Evolutionary conservation across 164 flowering plant genomes (phyloP), one percentile per base, ranked within the genome.

Genomic region (Echeveria elegans): DNA sequence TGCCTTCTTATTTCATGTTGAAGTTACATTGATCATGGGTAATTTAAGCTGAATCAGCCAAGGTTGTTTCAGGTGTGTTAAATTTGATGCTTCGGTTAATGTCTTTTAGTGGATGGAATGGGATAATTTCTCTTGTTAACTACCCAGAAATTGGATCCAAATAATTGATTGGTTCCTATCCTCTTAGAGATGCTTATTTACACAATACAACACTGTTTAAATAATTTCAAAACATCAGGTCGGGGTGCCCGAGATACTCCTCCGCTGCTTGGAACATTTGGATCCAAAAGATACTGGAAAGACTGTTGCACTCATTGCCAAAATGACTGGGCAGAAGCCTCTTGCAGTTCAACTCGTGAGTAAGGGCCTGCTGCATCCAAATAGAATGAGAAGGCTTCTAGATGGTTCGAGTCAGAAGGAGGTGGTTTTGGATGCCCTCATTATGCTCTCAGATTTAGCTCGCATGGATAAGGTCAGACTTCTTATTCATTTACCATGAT

Each of bases 231-330:
- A 23, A 62, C 73, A 71, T 70, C 85, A 95, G 99, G 86, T 79
- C 0, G 89, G 87, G 41, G 78, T 92, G 31, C 96, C 97, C 43
- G 75, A 75, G 65, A 72, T 73, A 34, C 72, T 90, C 65, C 82
- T 95, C 45, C 84, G 81, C 31, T 88, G 96, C 78, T 70, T 86
- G 76, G 96, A 86, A 24, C 83, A 85, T 65, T 45, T 88, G 78
- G 96, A 88, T 18, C 56, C 75, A 45, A 86, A 83, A 72, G 90
- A 95, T 77, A 48, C 74, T 0, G 97, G 86, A 70, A 82, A 79
- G 74, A 88, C 88, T 40, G 89, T 95, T 67, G 97, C 97, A 40
- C 85, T 95, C 71, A 77, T 95, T 66, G 99, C 97, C n/a, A 92
- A 92, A 78, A 84, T 92, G 90, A 68, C 78, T 30, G 75, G 81